These are phyloP conservation scores for Suillus subluteus DNA, from an alignment of 768 basidiomycete genomes.

Conservation along the genomic window DNA sequence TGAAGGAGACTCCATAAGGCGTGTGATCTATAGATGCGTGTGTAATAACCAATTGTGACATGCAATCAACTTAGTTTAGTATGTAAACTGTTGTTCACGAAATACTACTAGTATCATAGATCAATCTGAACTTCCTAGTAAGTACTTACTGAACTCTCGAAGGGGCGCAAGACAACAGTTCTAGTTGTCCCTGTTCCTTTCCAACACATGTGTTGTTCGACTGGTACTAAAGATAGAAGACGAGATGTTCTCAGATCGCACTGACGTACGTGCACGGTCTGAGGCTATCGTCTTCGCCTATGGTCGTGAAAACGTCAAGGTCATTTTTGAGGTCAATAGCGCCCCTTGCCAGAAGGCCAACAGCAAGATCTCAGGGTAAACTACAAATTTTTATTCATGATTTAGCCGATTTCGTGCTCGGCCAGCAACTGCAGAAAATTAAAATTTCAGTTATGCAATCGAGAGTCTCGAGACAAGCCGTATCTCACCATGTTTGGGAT, in stretches of 20 bases:
- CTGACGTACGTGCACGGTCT: background rate
- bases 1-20: background rate
- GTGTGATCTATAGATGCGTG: background rate
- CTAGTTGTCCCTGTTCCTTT: background rate
- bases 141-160: background rate
- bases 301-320: background rate
- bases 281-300: background rate
- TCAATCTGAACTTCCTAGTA: background rate
- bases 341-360: background rate
- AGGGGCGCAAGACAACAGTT: background rate
- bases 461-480: conserved; percentile 6
- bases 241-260: background rate
- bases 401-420: conserved; percentile 83
- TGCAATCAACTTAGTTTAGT: background rate
- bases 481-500: conserved; percentile 94
- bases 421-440: conserved; percentile 74
- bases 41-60: too few species aligned
- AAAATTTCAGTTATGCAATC: conserved; percentile 12
- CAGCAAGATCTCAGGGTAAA: background rate
- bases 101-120: background rate
- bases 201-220: background rate
- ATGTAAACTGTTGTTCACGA: background rate
- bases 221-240: background rate
- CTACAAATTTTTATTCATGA: background rate
- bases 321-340: background rate